Base-by-base conservation (phyloP, 495 filamentous ascomycete species). In the Podospora fimiseda region DNA sequence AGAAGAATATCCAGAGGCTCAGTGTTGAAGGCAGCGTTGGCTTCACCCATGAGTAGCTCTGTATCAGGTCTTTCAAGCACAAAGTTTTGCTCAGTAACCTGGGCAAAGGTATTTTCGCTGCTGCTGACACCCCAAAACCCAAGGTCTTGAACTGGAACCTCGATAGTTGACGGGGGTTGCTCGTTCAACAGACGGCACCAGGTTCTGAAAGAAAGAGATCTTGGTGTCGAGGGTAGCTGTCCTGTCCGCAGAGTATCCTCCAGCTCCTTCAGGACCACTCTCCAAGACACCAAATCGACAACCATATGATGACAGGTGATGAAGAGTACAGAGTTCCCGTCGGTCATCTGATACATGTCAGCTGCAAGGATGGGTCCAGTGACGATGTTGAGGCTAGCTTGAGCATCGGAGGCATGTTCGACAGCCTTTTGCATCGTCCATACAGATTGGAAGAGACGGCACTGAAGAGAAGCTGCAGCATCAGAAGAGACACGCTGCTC, bases 261-360 rank as follows among this genome's bases (percentile, higher is more conserved):
- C 36, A 83, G 38, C 33, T 84, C 81, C 42, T 78, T 63, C 4
- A 82, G 59, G 1, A 84, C 76, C 0, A 81, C 69, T 14, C 76
- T 62, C 80, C 80, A 84, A 0, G 81, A 84, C 3, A 83, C 79
- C 40, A 82, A 70, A 50, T 84, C 81, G 22, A 82, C 67, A 2
- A 81, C 76, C 9, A 81, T 48, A 56, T 83, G 81, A 51, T 83
- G 79, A 11, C 67, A 77, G 20, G 72, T 70, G 61, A 84, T 64
- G 6, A 77, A 79, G 0, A 75, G 43, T 36, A 68, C 61, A 5
- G 56, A 56, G 3, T 19, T 24, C 1, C 24, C 41, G 6, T 50
- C 37, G 0, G 16, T 30, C 27, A 38, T 44, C 18, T 21, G 15
- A 36, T 8, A 70, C 48, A 11, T 7, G 14, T 52, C 54, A 9